Conservation (phyloP, 1,284 basidiomycete species). For the Boletus sp. region DNA sequence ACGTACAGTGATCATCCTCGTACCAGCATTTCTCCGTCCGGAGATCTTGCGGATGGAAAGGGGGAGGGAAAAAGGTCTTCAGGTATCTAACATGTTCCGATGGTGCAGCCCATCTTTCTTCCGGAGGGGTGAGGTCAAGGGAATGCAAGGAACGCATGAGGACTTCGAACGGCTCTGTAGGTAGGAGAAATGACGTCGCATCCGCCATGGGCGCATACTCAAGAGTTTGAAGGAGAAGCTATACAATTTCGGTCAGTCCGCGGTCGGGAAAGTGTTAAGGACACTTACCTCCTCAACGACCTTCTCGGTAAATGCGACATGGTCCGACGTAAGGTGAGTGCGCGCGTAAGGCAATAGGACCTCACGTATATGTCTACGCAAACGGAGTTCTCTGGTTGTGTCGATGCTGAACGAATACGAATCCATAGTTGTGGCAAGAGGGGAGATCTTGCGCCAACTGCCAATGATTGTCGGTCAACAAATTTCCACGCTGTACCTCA, state of each 20-base stretch:
- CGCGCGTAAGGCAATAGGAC: constrained; percentile 53
- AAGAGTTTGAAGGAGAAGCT: constrained; percentile 48
- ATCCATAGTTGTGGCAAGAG: constrained; percentile 13
- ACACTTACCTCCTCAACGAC: constrained; percentile 47
- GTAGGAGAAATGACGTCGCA: constrained; percentile 47
- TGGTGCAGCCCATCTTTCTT: constrained; percentile 45
- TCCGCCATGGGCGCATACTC: constrained; percentile 46
- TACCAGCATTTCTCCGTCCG: constrained; percentile 37
- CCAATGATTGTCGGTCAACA: neutral
- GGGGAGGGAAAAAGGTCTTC: constrained; percentile 29
- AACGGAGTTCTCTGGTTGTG: constrained; percentile 25
- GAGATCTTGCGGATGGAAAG: constrained; percentile 22
- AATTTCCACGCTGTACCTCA: constrained; percentile 7
- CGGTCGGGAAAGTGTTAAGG: neutral
- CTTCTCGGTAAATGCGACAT: constrained; percentile 53
- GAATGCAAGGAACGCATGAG: constrained; percentile 38
- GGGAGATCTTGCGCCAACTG: neutral
- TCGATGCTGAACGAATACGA: constrained; percentile 18
- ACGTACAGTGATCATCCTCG: constrained; percentile 35
- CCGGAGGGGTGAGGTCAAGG: constrained; percentile 37
- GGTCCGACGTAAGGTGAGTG: constrained; percentile 54
- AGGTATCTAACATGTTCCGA: constrained; percentile 40
- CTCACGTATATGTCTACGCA: constrained; percentile 51
- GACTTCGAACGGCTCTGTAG: constrained; percentile 48
- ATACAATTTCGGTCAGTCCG: constrained; percentile 7